Evolutionary conservation across 306 rosid species (phyloP).

Genomic region (Lathyrus oleraceus): DNA sequence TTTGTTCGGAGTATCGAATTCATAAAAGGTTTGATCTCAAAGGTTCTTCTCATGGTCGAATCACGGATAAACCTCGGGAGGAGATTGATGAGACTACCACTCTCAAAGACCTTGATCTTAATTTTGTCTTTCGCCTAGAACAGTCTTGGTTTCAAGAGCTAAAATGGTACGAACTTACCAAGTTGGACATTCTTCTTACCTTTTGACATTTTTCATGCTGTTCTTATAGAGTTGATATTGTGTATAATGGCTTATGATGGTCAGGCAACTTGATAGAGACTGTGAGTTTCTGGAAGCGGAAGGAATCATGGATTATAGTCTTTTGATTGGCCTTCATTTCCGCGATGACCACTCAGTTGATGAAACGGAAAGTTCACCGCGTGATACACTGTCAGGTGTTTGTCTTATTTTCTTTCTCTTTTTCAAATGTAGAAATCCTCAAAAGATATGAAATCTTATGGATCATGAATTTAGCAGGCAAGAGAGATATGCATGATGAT

Average conservation of each 20-base stretch:
- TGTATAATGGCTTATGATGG: conserved; percentile 35
- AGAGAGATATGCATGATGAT: conserved; percentile 39
- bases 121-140: conserved; percentile 55
- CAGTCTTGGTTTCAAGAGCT: conserved; percentile 62
- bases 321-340: conserved; percentile 60
- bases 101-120: conserved; percentile 60
- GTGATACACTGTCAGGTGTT: conserved; percentile 34
- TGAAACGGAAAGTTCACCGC: conserved; percentile 42
- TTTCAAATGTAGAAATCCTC: conserved; percentile 21
- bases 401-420: conserved; percentile 1
- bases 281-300: conserved; percentile 58
- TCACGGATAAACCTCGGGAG: conserved; percentile 50
- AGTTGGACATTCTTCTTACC: conserved; percentile 2
- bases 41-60: conserved; percentile 63
- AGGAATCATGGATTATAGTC: conserved; percentile 69
- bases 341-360: conserved; percentile 46
- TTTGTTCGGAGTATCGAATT: conserved; percentile 57
- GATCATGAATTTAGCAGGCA: conserved; percentile 40
- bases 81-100: conserved; percentile 64
- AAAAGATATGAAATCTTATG: conserved; percentile 15
- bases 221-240: conserved; percentile 13
- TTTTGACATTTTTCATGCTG: not conserved
- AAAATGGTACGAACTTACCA: conserved; percentile 39
- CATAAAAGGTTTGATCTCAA: conserved; percentile 62
- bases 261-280: conserved; percentile 65